Evolutionary conservation across 176 grass and related monocot species (phyloP), one percentile per base, ranked within the genome.

Genomic region (Thinopyrum elongatum): DNA sequence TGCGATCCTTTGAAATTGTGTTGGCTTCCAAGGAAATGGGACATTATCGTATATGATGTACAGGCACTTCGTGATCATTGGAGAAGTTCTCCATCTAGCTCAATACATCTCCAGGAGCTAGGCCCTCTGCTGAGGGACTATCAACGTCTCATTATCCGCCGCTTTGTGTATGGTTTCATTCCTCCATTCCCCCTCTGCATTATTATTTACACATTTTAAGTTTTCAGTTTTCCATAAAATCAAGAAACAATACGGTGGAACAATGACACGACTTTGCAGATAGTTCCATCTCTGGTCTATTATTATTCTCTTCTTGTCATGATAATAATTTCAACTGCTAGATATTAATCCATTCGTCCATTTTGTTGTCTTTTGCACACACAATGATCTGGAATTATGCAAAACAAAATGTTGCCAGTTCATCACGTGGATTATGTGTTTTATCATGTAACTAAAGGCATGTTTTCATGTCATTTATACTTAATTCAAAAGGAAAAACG

Each of bases 21-120:
- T 85, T 78, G 42, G n/a, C 35, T 80, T 84, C 12, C 28, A 61
- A 76, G 22, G 29, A 62, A 61, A 33, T 33, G 72, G 49, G 17
- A 69, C n/a, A 62, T 70, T 83, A 79, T 55, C 72, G 19, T 67
- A 14, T 82, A 77, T 86, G 57, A 76, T 88, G 31, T 74, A 46
- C 80, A 97, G 95, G 90, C 92, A 77, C 92, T 97, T 82, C 90
- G 92, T 86, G 90, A 91, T 80, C 92, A 91, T 53, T 97, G 95
- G 95, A 91, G 15, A 79, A 94, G 80, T 83, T 91, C 86, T 84
- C 74, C 83, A 35, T 77, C 92, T 47, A 91, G 78, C 74, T 90
- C 88, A 63, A 58, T 97, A 89, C 90, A 91, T 66, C 70, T 97
- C n/a, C 92, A 97, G 64, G 89, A 94, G 66, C 83, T 93, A 66